Conservation (phyloP, 805 yeast genomes). For the Ogataea pignaliae region DNA sequence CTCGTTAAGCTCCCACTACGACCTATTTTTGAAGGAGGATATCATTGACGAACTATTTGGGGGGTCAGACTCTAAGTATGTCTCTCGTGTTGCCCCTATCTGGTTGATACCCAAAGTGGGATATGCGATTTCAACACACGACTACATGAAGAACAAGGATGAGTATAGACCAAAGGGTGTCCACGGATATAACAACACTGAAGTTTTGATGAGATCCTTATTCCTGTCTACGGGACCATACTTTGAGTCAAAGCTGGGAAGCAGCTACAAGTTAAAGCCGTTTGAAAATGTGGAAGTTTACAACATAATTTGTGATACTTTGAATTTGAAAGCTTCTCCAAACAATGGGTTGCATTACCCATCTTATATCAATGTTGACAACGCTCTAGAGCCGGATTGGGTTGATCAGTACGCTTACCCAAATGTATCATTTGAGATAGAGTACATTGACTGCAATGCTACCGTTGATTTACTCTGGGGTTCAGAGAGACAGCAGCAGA, state of each 20-base stretch:
- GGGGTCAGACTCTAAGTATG: conserved; percentile 35
- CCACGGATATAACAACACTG: conserved; percentile 80
- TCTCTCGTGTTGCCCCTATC: conserved; percentile 71
- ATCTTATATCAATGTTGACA: conserved; percentile 23
- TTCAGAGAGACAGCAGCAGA: neutral
- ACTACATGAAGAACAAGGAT: conserved; percentile 45
- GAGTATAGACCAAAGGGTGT: conserved; percentile 67
- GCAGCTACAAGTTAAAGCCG: conserved; percentile 45
- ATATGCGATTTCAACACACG: conserved; percentile 62
- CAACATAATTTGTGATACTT: conserved; percentile 65
- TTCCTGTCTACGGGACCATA: conserved; percentile 82
- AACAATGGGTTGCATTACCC: conserved; percentile 51
- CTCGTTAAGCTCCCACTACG: conserved; percentile 32
- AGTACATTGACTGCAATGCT: conserved; percentile 40
- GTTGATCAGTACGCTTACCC: conserved; percentile 45
- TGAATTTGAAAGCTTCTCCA: conserved; percentile 46
- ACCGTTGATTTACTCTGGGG: conserved; percentile 46
- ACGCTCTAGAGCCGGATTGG: conserved; percentile 42
- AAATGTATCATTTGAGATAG: conserved; percentile 39
- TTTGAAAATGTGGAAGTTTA: conserved; percentile 72
- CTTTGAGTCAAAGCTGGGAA: conserved; percentile 38
- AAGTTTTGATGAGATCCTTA: conserved; percentile 75
- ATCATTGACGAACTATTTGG: conserved; percentile 58
- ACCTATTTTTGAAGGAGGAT: conserved; percentile 50
- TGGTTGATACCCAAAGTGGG: conserved; percentile 86